Evolutionary conservation across 441 rosid genomes (phyloP).

Genomic region (Aleurites moluccanus): DNA sequence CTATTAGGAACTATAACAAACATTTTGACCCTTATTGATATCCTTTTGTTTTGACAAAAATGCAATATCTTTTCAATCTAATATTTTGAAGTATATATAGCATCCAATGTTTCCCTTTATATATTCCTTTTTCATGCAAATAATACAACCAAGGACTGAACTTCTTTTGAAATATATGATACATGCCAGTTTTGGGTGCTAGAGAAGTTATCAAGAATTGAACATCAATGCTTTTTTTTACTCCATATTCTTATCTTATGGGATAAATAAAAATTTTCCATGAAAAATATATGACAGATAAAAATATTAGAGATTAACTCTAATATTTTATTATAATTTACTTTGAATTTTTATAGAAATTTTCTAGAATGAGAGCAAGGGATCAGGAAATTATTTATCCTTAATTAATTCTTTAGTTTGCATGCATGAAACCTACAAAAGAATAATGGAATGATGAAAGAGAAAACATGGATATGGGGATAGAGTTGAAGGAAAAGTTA

Average conservation of each 20-base stretch:
- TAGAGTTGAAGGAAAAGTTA: not conserved
- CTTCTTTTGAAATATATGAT: not conserved
- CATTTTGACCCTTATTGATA: not conserved
- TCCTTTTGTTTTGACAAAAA: slow-evolving; percentile 14
- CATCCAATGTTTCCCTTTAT: not conserved
- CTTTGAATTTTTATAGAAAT: not conserved
- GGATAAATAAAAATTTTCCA: too few relatives aligned
- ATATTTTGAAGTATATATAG: not conserved
- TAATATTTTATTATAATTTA: not conserved
- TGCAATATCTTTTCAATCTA: not conserved
- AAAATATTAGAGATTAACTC: too few relatives aligned
- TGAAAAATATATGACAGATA: too few relatives aligned
- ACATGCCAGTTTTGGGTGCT: slow-evolving; percentile 6
- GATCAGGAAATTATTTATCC: not conserved
- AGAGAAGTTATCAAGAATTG: slow-evolving; percentile 1
- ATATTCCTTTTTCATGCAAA: not conserved
- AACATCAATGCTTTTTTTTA: too few relatives aligned
- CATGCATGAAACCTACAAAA: not conserved
- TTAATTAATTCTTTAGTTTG: not conserved
- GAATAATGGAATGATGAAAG: slow-evolving; percentile 16
- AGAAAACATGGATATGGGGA: not conserved
- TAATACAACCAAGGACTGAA: not conserved
- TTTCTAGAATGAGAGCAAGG: not conserved
- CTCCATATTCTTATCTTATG: too few relatives aligned
- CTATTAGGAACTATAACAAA: not conserved